These are phyloP conservation scores for Phanerochaete sordida DNA, from an alignment of 768 basidiomycete genomes.

Conservation along the genomic window DNA sequence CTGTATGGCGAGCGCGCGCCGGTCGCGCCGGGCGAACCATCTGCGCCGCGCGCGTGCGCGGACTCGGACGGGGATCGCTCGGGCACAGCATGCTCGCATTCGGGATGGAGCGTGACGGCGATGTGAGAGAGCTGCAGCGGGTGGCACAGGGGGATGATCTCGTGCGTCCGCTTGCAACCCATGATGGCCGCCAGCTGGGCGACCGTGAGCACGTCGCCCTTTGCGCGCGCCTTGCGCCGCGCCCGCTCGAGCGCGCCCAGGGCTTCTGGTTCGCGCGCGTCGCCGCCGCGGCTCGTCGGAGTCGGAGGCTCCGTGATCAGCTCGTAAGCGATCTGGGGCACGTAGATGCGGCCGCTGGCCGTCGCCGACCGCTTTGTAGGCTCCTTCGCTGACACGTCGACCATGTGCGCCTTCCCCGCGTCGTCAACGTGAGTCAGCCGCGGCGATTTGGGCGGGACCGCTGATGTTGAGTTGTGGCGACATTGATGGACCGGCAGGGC, in stretches of 20 bases:
- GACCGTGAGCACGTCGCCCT: conserved; percentile 70
- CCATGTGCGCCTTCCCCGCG: conserved; percentile 75
- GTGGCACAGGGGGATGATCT: conserved; percentile 86
- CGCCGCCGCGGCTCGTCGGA: background rate
- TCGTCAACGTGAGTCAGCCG: conserved; percentile 69
- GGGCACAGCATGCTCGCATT: conserved; percentile 20
- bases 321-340: conserved; percentile 61
- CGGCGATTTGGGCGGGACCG: background rate
- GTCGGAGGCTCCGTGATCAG: conserved; percentile 42
- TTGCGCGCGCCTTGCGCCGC: conserved; percentile 49
- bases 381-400: conserved; percentile 68
- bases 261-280: conserved; percentile 4
- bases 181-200: conserved; percentile 87
- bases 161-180: conserved; percentile 80
- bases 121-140: conserved; percentile 73
- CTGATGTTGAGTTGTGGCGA: background rate
- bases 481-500: background rate
- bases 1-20: conserved; percentile 32
- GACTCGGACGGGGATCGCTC: background rate
- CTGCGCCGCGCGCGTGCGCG: background rate
- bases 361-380: conserved; percentile 66
- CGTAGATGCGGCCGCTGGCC: conserved; percentile 68
- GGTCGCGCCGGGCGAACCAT: background rate
- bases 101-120: conserved; percentile 56
- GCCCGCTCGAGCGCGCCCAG: conserved; percentile 28